Base-by-base conservation (phyloP, 164 flowering plant genomes). In the Buxus sempervirens region DNA sequence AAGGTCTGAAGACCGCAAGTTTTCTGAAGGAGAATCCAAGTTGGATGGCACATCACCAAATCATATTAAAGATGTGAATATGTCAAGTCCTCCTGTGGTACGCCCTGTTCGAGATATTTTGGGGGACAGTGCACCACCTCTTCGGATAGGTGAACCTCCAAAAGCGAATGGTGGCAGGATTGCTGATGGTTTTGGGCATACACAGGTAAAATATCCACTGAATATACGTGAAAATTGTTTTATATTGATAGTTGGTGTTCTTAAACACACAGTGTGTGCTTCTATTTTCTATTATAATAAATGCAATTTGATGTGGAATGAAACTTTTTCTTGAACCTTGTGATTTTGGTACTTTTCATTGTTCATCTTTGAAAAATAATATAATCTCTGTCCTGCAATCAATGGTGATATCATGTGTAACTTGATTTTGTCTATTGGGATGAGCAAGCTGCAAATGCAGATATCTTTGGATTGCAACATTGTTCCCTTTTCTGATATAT, bases 21-120 rank as follows among this genome's bases (percentile, higher is more conserved):
- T 64, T 71, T 77, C 86, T 68, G 92, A 88, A 75, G 93, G 85
- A 58, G 88, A 83, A 65, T 75, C 86, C 9, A 85, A 70, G 76
- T 62, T 75, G 54, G 97, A 77, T 64, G 83, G 78, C 66, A 83
- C 79, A 60, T 96, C 97, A 58, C 97, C 98, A 64, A 91, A 83
- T 58, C 75, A 59, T 72, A 84, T 78, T 62, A 88, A 81, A 72
- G 87, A 86, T 69, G 13, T 63, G 10, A 85, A 77, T 59, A 24
- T 73, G 5, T 74, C 93, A 24, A 90, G 93, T 72, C 95, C 93
- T 36, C 96, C 98, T 9, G 60, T 84, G 45, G 91, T 87, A 36
- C 88, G 91, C 18, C 98, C 98, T 68, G 93, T 93, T 65, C 85
- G 96, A 75, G 99, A 95, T 36, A 90, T 90, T 56, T 72, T 95